Conservation (phyloP, 768 basidiomycete genomes). For the Cystofilobasidium capitatum region DNA sequence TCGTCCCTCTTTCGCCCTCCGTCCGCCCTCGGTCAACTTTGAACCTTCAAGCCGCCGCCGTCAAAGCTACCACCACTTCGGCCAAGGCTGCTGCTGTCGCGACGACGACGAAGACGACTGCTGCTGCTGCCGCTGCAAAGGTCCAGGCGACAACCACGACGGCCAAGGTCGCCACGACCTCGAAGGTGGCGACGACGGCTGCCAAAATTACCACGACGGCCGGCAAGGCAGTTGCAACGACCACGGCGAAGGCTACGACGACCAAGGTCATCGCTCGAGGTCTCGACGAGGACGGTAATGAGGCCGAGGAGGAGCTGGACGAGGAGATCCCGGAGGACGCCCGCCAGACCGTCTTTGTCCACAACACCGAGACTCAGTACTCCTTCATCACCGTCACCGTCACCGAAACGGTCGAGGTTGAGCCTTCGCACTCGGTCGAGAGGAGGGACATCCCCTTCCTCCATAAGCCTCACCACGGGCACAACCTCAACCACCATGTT, state of each 20-base stretch:
- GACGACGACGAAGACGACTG: background rate
- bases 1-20: too few relatives aligned
- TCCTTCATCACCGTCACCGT: background rate
- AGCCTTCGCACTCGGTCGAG: background rate
- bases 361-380: background rate
- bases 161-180: background rate
- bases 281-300: background rate
- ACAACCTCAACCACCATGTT: conserved; percentile 1
- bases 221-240: too few relatives aligned
- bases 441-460: background rate
- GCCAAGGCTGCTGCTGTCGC: background rate
- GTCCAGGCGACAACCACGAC: too few relatives aligned
- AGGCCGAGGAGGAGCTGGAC: background rate
- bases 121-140: background rate
- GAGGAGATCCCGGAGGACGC: background rate
- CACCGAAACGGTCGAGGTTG: background rate
- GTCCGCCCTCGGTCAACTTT: too few relatives aligned
- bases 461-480: background rate
- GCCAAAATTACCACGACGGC: too few relatives aligned
- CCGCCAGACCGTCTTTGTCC: background rate
- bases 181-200: too few relatives aligned
- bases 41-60: too few relatives aligned
- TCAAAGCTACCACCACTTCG: background rate
- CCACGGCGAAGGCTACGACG: background rate
- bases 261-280: background rate